Evolutionary conservation across 2,329 filamentous ascomycete genomes (phyloP).

Genomic region (Scedosporium boydii): DNA sequence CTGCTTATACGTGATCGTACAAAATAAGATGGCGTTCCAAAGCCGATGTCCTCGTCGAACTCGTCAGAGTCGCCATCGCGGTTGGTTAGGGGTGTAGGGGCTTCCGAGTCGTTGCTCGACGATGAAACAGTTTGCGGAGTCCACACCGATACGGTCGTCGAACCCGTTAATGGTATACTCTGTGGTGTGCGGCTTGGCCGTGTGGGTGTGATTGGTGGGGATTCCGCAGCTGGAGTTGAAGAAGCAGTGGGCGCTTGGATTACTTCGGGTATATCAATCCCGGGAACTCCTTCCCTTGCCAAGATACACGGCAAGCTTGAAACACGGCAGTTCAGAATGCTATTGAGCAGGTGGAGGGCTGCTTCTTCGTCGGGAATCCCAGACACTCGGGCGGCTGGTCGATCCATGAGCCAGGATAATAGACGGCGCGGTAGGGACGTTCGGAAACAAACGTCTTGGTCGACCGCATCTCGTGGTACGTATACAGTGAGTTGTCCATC

Average conservation of each 20-base stretch:
- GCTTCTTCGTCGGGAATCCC: not conserved
- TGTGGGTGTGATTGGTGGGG: no score
- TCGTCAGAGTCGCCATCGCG: slow-evolving; percentile 2
- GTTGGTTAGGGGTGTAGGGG: not conserved
- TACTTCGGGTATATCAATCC: not conserved
- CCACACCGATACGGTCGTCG: not conserved
- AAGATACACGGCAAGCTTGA: not conserved
- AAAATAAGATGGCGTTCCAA: no score
- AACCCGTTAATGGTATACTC: no score
- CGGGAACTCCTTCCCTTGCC: not conserved
- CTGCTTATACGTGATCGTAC: no score
- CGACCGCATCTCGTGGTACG: slow-evolving; percentile 13
- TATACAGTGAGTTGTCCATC: slow-evolving; percentile 13
- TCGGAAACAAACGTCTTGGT: slow-evolving; percentile 14
- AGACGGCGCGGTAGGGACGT: slow-evolving; percentile 13
- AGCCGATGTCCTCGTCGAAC: no score
- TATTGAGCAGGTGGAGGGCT: not conserved
- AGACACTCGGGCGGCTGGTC: slow-evolving; percentile 4
- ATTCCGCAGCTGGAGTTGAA: no score
- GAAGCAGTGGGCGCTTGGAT: no score
- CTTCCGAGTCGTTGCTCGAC: no score
- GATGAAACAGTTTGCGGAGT: not conserved
- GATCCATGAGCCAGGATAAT: slow-evolving; percentile 19
- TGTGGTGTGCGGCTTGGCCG: no score
- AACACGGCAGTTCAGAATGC: not conserved